Percentiles rank a stretch among this genome's conserved stretches.
phyloP scores from a whole-genome alignment of 257 asterid species.

The Lycium barbarum region DNA sequence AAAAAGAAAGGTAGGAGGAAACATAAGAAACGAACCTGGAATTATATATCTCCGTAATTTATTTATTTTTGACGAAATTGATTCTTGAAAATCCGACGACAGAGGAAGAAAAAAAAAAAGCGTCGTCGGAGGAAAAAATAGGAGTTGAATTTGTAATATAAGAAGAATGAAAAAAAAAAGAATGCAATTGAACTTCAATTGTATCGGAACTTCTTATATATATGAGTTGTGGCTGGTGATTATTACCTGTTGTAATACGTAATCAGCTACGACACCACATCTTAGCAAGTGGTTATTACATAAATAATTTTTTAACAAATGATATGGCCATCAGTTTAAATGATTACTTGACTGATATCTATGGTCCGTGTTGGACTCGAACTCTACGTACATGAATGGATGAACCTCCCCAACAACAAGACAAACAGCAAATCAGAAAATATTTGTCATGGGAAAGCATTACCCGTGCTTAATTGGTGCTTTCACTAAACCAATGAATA shows the following conservation, averaged over 20 bases:
- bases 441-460: not conserved
- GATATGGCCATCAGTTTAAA: not conserved
- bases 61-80: not conserved
- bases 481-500: too few species aligned
- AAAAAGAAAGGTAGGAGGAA: not conserved
- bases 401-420: not conserved
- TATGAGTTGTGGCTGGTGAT: not conserved
- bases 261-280: not conserved
- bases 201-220: slow-evolving; percentile 7
- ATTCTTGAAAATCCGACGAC: not conserved
- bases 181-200: not conserved
- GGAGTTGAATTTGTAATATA: not conserved
- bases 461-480: too few species aligned
- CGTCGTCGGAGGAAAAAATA: not conserved
- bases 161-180: not conserved
- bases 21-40: slow-evolving; percentile 13
- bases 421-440: not conserved
- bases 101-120: not conserved
- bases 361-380: slow-evolving; percentile 18
- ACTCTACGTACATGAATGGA: not conserved
- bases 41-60: not conserved
- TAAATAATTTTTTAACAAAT: not conserved
- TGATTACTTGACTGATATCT: not conserved
- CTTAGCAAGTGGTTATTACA: not conserved
- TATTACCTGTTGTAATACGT: not conserved